phyloP scores from a whole-genome alignment of 805 yeast genomes.

The Spencermartinsiella europaea region DNA sequence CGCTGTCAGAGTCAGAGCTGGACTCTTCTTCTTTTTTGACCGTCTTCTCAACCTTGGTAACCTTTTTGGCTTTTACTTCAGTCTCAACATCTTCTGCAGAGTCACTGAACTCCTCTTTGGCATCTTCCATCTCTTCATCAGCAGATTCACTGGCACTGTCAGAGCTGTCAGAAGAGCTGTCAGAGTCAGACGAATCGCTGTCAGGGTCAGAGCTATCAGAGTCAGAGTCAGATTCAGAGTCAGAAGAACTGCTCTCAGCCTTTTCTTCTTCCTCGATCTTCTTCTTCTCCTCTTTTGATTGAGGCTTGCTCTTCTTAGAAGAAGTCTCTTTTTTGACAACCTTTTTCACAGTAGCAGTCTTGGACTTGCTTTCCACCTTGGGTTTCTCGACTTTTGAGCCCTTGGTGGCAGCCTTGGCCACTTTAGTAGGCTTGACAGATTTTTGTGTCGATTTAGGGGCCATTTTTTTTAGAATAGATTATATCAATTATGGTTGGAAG shows the following conservation, averaged over 20 bases:
- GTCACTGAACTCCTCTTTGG: slow-evolving; percentile 8
- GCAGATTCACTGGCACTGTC: slow-evolving; percentile 26
- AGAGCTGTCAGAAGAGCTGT: slow-evolving; percentile 11
- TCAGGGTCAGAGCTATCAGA: slow-evolving; percentile 28
- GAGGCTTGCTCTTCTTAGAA: neutral
- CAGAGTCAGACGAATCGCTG: slow-evolving; percentile 26
- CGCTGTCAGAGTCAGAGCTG: slow-evolving; percentile 27
- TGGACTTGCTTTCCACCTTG: slow-evolving; percentile 12
- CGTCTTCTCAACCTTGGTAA: slow-evolving; percentile 27
- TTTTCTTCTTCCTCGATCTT: slow-evolving; percentile 9
- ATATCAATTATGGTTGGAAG: neutral
- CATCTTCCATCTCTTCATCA: slow-evolving; percentile 22
- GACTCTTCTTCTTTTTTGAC: slow-evolving; percentile 25
- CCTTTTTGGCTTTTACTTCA: slow-evolving; percentile 26
- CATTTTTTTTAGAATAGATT: slow-evolving; percentile 10
- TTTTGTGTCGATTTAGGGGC: slow-evolving; percentile 12
- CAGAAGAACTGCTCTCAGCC: slow-evolving; percentile 24
- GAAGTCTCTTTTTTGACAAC: slow-evolving; percentile 4
- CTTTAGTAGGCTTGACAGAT: slow-evolving; percentile 4
- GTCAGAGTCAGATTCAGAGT: slow-evolving; percentile 26
- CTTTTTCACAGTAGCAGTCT: slow-evolving; percentile 9
- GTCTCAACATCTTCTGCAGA: slow-evolving; percentile 24
- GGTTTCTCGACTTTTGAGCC: slow-evolving; percentile 16
- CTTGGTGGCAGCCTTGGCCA: slow-evolving; percentile 30
- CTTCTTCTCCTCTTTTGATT: slow-evolving; percentile 11